These are phyloP conservation scores for Candida patagonica DNA, from an alignment of 805 yeast species.

Conservation along the genomic window DNA sequence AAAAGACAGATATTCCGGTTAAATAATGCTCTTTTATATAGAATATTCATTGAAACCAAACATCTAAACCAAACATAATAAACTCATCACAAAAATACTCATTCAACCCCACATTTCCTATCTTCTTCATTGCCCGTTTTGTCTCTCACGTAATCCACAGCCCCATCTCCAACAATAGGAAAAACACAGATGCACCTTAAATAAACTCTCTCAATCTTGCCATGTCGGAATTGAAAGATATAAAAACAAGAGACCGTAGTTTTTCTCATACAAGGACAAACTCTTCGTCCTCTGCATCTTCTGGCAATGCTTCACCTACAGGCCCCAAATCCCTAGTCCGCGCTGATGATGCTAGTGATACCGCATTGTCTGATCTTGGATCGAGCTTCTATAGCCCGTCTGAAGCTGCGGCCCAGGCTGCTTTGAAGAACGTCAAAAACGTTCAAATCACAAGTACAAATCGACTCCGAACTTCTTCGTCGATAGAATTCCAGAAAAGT, in stretches of 20 bases:
- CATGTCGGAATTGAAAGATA: too few relatives aligned
- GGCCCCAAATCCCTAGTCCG: background rate
- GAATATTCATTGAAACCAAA: too few relatives aligned
- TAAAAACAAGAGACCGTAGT: slow-evolving; percentile 8
- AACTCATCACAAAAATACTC: too few relatives aligned
- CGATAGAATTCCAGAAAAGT: background rate
- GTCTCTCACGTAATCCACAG: too few relatives aligned
- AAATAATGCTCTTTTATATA: too few relatives aligned
- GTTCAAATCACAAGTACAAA: slow-evolving; percentile 11
- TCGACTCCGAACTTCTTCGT: slow-evolving; percentile 3
- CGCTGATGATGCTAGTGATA: slow-evolving; percentile 6
- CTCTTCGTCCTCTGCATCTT: slow-evolving; percentile 20
- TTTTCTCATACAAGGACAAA: slow-evolving; percentile 19
- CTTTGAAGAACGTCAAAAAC: slow-evolving; percentile 13
- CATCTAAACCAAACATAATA: too few relatives aligned
- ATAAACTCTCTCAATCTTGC: too few relatives aligned
- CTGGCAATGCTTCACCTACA: slow-evolving; percentile 12
- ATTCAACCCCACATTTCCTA: too few relatives aligned
- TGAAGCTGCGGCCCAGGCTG: slow-evolving; percentile 22
- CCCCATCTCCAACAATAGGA: too few relatives aligned
- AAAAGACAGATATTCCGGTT: too few relatives aligned
- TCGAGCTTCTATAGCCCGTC: slow-evolving; percentile 13
- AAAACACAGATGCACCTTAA: too few relatives aligned
- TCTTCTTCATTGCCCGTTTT: too few relatives aligned
- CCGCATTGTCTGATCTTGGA: slow-evolving; percentile 3